A percentile compares a stretch with the other conserved stretches of the same genome.
Conservation (phyloP, 2,329 filamentous ascomycete genomes). For the Intubia oerlemansii region DNA sequence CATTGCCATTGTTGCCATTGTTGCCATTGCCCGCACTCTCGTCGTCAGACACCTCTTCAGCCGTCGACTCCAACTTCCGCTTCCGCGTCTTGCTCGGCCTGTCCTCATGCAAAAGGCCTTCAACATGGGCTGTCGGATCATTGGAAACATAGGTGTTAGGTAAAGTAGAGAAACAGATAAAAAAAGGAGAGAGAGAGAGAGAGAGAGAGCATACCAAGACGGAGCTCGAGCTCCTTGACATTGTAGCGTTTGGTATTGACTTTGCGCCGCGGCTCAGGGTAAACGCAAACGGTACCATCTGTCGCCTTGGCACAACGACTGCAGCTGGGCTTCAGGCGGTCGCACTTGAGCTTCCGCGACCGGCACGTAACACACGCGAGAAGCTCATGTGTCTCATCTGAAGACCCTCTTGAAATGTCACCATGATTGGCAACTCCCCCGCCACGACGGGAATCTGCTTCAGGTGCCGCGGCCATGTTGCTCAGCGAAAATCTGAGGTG, state of each 20-base stretch:
- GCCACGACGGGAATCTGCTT: too few relatives aligned
- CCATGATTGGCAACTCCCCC: too few relatives aligned
- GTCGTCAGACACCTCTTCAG: too few relatives aligned
- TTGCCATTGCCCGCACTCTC: too few relatives aligned
- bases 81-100: too few relatives aligned
- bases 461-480: too few relatives aligned
- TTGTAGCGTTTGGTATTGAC: conserved; percentile 75
- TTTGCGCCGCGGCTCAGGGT: conserved; percentile 77
- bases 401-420: too few relatives aligned
- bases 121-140: conserved; percentile 78
- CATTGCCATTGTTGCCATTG: too few relatives aligned
- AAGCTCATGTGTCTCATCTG: conserved; percentile 19
- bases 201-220: conserved; percentile 41
- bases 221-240: conserved; percentile 73
- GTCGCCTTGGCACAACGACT: conserved; percentile 55
- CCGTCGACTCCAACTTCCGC: too few relatives aligned
- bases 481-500: too few relatives aligned
- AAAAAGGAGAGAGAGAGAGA: background rate
- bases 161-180: background rate
- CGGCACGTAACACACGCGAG: conserved; percentile 73
- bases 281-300: conserved; percentile 47
- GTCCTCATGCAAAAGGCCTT: conserved; percentile 55
- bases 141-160: conserved; percentile 2
- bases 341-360: conserved; percentile 70
- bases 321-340: conserved; percentile 60